A percentile compares a stretch with the other conserved stretches of the same genome.
phyloP scores from a whole-genome alignment of 2,329 filamentous ascomycete genomes.

The Fusarium begoniae region DNA sequence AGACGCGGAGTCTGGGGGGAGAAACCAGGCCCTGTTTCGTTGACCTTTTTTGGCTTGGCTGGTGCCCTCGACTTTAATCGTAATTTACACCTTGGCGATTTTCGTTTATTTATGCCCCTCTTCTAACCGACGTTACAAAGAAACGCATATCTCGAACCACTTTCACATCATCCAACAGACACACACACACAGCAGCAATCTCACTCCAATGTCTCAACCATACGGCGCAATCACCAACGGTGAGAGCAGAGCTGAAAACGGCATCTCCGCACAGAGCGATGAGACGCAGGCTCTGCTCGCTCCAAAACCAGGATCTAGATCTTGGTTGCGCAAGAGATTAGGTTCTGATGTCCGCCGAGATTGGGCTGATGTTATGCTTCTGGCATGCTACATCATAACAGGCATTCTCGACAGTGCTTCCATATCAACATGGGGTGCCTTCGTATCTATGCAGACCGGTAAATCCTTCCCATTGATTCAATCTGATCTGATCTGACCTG shows the following conservation, averaged over 20 bases:
- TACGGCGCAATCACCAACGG: slow-evolving; percentile 31
- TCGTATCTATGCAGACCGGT: slow-evolving; percentile 87
- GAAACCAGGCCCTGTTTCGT: neutral
- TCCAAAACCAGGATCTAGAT: slow-evolving; percentile 21
- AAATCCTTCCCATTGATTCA: slow-evolving; percentile 9
- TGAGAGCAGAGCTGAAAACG: slow-evolving; percentile 10
- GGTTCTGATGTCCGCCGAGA: slow-evolving; percentile 52
- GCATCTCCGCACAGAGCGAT: neutral
- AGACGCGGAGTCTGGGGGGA: neutral
- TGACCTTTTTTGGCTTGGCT: neutral
- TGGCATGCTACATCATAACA: slow-evolving; percentile 80
- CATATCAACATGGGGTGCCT: slow-evolving; percentile 80
- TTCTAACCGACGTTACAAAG: neutral
- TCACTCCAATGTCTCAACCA: slow-evolving; percentile 18
- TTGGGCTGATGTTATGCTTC: slow-evolving; percentile 73
- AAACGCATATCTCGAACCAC: neutral
- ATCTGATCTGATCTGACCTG: neutral
- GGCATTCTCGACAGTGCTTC: slow-evolving; percentile 80
- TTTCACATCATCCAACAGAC: neutral
- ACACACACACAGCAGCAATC: neutral
- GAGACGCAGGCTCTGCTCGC: slow-evolving; percentile 30
- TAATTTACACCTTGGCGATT: neutral
- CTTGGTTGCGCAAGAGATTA: slow-evolving; percentile 33
- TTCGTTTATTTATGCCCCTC: slow-evolving; percentile 15
- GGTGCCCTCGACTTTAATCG: neutral